Evolutionary conservation across 163 green algal species (phyloP), one percentile per base, ranked within the genome.

Genomic region (Prototheca cutis): DNA sequence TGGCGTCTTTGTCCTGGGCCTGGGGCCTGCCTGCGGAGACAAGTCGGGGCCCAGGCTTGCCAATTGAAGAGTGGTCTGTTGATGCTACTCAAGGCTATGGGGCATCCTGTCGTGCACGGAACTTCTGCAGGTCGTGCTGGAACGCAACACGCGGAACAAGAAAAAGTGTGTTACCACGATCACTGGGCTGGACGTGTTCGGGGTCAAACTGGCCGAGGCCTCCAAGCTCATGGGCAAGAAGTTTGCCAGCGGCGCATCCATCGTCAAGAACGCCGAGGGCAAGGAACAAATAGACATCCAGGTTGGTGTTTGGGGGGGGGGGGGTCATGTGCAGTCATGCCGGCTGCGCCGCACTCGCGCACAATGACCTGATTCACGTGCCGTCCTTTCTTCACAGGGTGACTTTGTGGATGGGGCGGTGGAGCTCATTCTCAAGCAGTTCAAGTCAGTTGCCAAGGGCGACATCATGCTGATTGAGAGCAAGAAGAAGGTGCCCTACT

Each of bases 141-240:
- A 95, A 62, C 78, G 67, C 5, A 80, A 82, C 27, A 90, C 79
- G 3, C 82, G 93, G 3, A 93, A 94, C 74, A 95, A 94, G 76
- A 95, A 93, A 58, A 99, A 99, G 75, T 84, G 70, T 66, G 84
- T 95, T 27, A 99, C 93, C 2, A 95, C 83, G 6, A 82, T 99
- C 10, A 75, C 71, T 24, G 93, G 93, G 2, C 68, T 99, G 28
- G 90, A 97, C 25, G 51, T 70, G 4, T 97, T 96, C 73, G 86
- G 85, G 19, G 78, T 98, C 1, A 98, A 99, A 75, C 82, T 98
- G 4, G 65, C 71, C 10, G 89, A 97, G 19, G 90, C 90, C 1
- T 71, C 83, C 42, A 99, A 99, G 79, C 66, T 94, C 27, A 94
- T 97, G 64, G 92, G 92, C 54, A 99, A 99, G 65, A 97, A 98